phyloP scores from a whole-genome alignment of 257 asterid genomes.

The Solanum sitiens region DNA sequence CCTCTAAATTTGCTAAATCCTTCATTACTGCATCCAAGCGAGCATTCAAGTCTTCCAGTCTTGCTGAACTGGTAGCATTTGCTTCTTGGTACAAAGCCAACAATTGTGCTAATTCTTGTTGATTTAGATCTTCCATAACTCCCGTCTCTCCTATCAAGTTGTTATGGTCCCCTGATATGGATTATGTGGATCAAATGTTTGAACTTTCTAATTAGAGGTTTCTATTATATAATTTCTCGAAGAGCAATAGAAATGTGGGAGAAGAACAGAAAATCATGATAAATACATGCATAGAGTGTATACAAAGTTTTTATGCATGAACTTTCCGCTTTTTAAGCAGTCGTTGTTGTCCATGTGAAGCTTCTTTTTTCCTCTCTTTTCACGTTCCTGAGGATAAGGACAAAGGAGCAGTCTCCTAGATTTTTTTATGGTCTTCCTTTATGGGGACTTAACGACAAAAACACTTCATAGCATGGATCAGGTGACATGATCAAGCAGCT shows the following conservation, averaged over 20 bases:
- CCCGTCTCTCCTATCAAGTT: neutral
- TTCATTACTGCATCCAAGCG: neutral
- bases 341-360: neutral
- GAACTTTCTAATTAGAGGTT: neutral
- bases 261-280: neutral
- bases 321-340: neutral
- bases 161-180: neutral
- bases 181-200: neutral
- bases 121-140: neutral
- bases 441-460: neutral
- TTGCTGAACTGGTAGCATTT: neutral
- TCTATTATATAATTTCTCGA: neutral
- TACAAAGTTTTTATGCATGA: neutral
- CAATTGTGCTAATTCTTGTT: neutral
- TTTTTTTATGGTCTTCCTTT: neutral
- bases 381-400: neutral
- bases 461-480: neutral
- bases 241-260: neutral
- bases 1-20: neutral
- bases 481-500: neutral
- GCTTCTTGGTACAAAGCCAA: neutral
- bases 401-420: neutral
- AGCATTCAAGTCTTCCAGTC: neutral
- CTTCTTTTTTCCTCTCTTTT: neutral
- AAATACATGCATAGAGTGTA: neutral